Percentiles rank a stretch among this genome's conserved stretches.
phyloP scores from a whole-genome alignment of 768 basidiomycete species.

The Boletellus ananiceps region DNA sequence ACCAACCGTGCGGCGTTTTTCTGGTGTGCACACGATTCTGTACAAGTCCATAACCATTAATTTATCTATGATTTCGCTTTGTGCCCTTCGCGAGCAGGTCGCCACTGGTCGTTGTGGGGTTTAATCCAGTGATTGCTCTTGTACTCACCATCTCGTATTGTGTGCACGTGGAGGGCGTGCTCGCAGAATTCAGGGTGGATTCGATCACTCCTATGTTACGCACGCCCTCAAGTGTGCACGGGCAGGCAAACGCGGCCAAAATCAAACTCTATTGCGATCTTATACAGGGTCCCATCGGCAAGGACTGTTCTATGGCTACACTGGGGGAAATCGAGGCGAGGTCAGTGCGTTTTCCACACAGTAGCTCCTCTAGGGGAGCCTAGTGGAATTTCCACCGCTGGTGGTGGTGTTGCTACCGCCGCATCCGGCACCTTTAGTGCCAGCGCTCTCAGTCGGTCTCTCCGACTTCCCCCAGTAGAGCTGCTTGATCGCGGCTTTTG shows the following conservation, averaged over 20 bases:
- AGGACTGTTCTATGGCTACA: slow-evolving; percentile 5
- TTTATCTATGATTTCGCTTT: neutral
- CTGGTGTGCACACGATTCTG: neutral
- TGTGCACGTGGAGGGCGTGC: neutral
- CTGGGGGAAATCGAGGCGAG: neutral
- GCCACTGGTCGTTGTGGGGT: neutral
- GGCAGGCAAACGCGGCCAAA: neutral
- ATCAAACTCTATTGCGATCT: neutral
- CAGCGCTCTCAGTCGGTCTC: accelerated
- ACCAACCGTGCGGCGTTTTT: neutral
- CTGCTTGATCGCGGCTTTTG: slow-evolving; percentile 8
- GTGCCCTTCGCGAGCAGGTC: neutral
- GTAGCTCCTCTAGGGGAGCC: no score
- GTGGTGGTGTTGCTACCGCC: neutral
- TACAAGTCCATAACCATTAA: neutral
- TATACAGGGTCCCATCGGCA: neutral
- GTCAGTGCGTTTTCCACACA: neutral
- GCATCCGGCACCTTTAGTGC: neutral
- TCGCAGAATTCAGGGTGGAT: no score
- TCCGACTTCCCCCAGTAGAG: slow-evolving; percentile 9
- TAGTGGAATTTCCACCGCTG: neutral
- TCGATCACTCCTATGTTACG: no score
- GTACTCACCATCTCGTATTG: neutral
- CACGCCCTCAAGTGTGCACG: no score
- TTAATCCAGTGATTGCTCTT: neutral